Percentiles rank a stretch among this genome's conserved stretches.
Evolutionary conservation across 192 early-diverging fungal genomes (phyloP).

Genomic region (Mycoemilia scoparia): DNA sequence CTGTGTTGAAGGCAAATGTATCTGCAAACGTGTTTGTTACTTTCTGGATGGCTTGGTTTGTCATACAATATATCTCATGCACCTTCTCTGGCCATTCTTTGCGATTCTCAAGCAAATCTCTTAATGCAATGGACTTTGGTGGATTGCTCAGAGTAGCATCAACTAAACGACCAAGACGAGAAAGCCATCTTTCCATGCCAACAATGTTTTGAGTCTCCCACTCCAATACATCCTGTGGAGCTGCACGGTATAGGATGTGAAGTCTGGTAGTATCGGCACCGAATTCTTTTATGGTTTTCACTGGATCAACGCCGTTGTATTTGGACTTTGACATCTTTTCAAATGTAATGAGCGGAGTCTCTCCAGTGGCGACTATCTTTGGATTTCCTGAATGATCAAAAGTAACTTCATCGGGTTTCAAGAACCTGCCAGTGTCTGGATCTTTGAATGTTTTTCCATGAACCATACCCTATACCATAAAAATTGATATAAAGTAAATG

Average conservation of each 20-base stretch:
- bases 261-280: constrained; percentile 76
- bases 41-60: constrained; percentile 15
- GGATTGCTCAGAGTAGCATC: constrained; percentile 17
- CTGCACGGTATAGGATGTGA: constrained; percentile 72
- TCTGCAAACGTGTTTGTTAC: constrained; percentile 20
- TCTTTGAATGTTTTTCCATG: constrained; percentile 71
- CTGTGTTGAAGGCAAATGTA: constrained; percentile 59
- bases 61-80: constrained; percentile 13
- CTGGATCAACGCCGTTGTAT: constrained; percentile 82
- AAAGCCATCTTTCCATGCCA: constrained; percentile 80
- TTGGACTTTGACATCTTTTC: constrained; percentile 99
- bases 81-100: constrained; percentile 11
- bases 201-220: constrained; percentile 86
- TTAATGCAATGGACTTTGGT: no score
- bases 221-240: constrained; percentile 70
- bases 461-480: constrained; percentile 98
- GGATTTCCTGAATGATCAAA: constrained; percentile 15
- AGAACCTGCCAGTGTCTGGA: constrained; percentile 48
- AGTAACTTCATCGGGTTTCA: constrained; percentile 58
- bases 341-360: constrained; percentile 35
- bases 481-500: constrained; percentile 4
- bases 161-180: constrained; percentile 40
- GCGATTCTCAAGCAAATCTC: no score
- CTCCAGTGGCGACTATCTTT: constrained; percentile 40
- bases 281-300: constrained; percentile 25